These are phyloP conservation scores for Aspergillus clavatus DNA, from an alignment of 2,329 filamentous ascomycete genomes.

Conservation along the genomic window DNA sequence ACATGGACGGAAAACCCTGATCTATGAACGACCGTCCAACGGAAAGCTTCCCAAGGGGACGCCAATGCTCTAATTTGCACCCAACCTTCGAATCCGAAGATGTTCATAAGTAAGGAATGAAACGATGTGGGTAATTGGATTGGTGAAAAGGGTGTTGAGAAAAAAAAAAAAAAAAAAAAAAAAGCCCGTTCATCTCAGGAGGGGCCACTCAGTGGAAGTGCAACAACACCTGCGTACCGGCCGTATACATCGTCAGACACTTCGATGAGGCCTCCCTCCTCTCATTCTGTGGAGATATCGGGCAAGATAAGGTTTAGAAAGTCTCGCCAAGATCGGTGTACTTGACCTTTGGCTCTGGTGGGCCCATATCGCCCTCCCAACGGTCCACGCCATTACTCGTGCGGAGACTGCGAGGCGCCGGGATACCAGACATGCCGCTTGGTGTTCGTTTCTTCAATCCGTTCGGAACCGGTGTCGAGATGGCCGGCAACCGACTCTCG, in stretches of 20 bases:
- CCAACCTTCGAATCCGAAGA: constrained; percentile 2
- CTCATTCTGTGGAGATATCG: neutral
- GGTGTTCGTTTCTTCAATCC: constrained; percentile 50
- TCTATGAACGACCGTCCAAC: constrained; percentile 17
- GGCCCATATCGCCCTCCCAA: constrained; percentile 44
- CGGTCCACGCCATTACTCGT: constrained; percentile 34
- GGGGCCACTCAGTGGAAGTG: constrained; percentile 3
- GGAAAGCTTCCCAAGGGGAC: neutral
- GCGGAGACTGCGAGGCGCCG: constrained; percentile 37
- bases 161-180: constrained; percentile 6
- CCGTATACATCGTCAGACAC: constrained; percentile 18
- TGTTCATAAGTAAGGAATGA: constrained; percentile 5
- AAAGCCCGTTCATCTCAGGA: constrained; percentile 11
- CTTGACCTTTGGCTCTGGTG: constrained; percentile 46
- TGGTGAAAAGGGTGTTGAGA: no score
- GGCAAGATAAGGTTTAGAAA: constrained; percentile 40
- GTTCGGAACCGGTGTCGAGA: constrained; percentile 48
- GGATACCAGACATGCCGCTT: constrained; percentile 40
- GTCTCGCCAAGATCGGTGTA: constrained; percentile 54
- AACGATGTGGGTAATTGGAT: no score
- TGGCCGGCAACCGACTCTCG: constrained; percentile 39
- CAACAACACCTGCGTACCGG: constrained; percentile 16
- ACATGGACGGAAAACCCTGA: neutral
- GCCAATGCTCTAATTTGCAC: constrained; percentile 9
- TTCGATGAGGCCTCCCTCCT: neutral